Evolutionary conservation across 2,329 filamentous ascomycete species (phyloP).

Genomic region (Pseudocercospora pini-densiflorae): DNA sequence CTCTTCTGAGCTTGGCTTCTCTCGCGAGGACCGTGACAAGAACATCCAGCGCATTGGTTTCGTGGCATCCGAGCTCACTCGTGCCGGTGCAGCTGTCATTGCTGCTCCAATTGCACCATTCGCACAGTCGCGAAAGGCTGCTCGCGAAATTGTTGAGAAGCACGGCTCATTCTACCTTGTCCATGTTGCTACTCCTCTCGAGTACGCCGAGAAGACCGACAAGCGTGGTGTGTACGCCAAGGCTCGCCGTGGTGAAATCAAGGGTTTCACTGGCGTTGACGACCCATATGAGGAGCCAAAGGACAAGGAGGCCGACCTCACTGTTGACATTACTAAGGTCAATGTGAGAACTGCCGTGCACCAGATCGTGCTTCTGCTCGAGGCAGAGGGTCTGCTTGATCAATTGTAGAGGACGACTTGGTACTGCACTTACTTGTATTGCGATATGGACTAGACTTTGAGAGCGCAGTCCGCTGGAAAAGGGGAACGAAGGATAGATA

Average conservation of each 20-base stretch:
- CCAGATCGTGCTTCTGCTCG: conserved; percentile 91
- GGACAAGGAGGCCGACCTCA: conserved; percentile 82
- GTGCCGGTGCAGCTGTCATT: conserved; percentile 91
- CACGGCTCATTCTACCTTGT: conserved; percentile 92
- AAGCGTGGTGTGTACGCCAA: conserved; percentile 86
- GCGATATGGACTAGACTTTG: background rate
- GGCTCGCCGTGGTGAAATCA: conserved; percentile 87
- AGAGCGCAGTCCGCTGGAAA: background rate
- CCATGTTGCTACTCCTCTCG: conserved; percentile 90
- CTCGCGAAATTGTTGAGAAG: conserved; percentile 84
- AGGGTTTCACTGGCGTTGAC: conserved; percentile 97
- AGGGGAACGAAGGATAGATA: background rate
- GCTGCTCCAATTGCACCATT: conserved; percentile 96
- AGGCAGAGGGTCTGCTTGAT: conserved; percentile 87
- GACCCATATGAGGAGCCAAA: conserved; percentile 89
- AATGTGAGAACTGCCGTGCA: conserved; percentile 92
- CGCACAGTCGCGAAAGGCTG: conserved; percentile 74
- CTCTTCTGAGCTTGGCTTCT: conserved; percentile 94
- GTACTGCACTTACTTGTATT: background rate
- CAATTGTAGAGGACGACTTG: conserved; percentile 47
- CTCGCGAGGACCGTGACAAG: conserved; percentile 84
- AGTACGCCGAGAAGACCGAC: conserved; percentile 94
- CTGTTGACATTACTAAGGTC: conserved; percentile 83
- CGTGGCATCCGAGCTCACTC: conserved; percentile 92
- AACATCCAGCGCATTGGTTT: conserved; percentile 98